These are phyloP conservation scores for Yamadazyma taylorii DNA, from an alignment of 1,139 yeast genomes.

Conservation along the genomic window DNA sequence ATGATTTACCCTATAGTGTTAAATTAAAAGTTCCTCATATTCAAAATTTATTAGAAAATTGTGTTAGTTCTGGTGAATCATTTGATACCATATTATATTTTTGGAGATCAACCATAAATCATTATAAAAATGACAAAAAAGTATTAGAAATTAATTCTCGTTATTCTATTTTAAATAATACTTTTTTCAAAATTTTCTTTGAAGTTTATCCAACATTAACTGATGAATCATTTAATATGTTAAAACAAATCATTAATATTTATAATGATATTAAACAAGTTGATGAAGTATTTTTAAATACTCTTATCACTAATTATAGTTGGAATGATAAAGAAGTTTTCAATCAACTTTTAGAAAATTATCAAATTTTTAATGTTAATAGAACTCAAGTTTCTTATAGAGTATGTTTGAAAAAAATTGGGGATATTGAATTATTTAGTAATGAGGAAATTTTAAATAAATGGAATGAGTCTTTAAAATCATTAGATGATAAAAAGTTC, in stretches of 20 bases:
- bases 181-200: constrained; percentile 70
- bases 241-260: constrained; percentile 56
- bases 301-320: constrained; percentile 64
- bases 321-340: constrained; percentile 72
- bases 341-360: constrained; percentile 62
- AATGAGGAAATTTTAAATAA: constrained; percentile 53
- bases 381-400: constrained; percentile 75
- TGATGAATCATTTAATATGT: constrained; percentile 54
- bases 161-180: constrained; percentile 66
- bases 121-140: constrained; percentile 47
- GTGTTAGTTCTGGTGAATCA: constrained; percentile 57
- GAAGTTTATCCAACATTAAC: constrained; percentile 54
- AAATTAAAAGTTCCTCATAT: constrained; percentile 76
- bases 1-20: constrained; percentile 70
- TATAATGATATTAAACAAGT: constrained; percentile 59
- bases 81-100: constrained; percentile 58
- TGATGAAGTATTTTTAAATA: constrained; percentile 79
- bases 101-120: constrained; percentile 64
- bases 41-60: constrained; percentile 62
- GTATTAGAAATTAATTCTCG: constrained; percentile 46
- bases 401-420: constrained; percentile 73
- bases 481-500: constrained; percentile 56
- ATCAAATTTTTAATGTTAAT: constrained; percentile 55
- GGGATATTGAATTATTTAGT: constrained; percentile 55
- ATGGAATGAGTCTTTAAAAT: constrained; percentile 60